phyloP scores from a whole-genome alignment of 2,329 filamentous ascomycete species.

The Ophidiomyces ophidiicola region DNA sequence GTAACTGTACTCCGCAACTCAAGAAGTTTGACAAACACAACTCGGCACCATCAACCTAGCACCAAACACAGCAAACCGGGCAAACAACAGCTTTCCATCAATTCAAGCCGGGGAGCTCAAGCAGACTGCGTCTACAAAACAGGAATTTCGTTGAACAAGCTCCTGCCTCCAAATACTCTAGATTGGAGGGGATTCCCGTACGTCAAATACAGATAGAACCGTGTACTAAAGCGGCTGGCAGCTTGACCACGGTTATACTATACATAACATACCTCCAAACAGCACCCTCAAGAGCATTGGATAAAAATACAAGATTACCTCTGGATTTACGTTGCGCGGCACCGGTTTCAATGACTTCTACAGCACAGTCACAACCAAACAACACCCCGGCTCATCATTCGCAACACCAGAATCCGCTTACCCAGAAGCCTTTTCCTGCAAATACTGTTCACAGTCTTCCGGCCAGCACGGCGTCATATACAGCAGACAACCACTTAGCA shows the following conservation, averaged over 20 bases:
- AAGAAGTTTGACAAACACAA: conserved; percentile 4
- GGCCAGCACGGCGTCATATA: conserved; percentile 7
- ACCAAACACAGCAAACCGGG: conserved; percentile 10
- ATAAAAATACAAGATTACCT: not conserved
- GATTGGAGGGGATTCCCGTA: not conserved
- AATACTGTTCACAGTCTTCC: conserved; percentile 8
- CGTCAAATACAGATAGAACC: no score
- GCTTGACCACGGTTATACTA: no score
- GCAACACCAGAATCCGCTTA: conserved; percentile 6
- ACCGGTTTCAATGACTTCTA: conserved; percentile 12
- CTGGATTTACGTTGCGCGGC: not conserved
- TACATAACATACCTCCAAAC: no score
- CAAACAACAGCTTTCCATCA: conserved; percentile 6
- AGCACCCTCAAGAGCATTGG: not conserved
- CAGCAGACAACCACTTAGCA: conserved; percentile 30
- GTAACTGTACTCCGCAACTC: no score
- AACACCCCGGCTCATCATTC: conserved; percentile 5
- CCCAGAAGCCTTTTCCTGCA: conserved; percentile 7
- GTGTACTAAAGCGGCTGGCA: no score
- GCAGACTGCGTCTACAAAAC: not conserved
- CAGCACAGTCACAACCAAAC: conserved; percentile 7
- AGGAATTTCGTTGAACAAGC: not conserved
- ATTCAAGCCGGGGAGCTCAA: not conserved
- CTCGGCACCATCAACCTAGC: not conserved
- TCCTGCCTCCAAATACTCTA: not conserved